Evolutionary conservation across 2,329 filamentous ascomycete genomes (phyloP), one percentile per base, ranked within the genome.

Genomic region (Aureobasidium namibiae): DNA sequence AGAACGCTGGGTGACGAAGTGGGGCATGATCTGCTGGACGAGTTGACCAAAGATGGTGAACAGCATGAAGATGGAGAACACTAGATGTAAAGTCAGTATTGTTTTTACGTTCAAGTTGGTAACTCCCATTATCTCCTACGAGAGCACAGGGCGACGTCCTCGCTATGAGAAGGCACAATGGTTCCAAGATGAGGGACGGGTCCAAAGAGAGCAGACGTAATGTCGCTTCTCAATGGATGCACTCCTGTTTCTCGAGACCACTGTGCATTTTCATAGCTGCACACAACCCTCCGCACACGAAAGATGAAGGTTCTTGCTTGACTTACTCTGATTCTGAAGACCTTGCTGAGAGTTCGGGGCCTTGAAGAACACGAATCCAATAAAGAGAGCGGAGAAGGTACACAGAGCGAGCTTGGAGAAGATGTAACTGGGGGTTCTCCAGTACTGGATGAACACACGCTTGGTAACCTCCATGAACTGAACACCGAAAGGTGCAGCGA

Each of bases 371-470:
- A 87, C 86, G 61, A 68, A 90, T 31, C 89, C 90, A 67, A 94
- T 89, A 71, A 92, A 95, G 13, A 95, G 79, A 4, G 86, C 78
- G 64, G 80, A 80, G 16, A 85, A 73, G 24, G 81, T 75, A 69
- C 86, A 90, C 18, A 95, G 84, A 1, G 80, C 76, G 0, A 80
- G 70, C 78, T 95, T 95, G 67, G 88, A 86, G 76, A 92, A 95
- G 72, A 96, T 92, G 76, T 95, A 95, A 5, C 85, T 82, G 0
- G 91, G 91, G 0, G 86, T 92, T 61, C 91, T 88, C 90, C 91
- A 95, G 80, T 94, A 95, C 72, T 95, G 90, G 69, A 92, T 83
- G 78, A 94, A 94, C 26, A 94, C 87, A 67, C 91, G 89, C 64
- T 81, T 71, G 18, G 83, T 80, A 60, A 90, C 88, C 68, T 86